Evolutionary conservation across 2,329 filamentous ascomycete species (phyloP).

Genomic region (Colletotrichum tabaci): DNA sequence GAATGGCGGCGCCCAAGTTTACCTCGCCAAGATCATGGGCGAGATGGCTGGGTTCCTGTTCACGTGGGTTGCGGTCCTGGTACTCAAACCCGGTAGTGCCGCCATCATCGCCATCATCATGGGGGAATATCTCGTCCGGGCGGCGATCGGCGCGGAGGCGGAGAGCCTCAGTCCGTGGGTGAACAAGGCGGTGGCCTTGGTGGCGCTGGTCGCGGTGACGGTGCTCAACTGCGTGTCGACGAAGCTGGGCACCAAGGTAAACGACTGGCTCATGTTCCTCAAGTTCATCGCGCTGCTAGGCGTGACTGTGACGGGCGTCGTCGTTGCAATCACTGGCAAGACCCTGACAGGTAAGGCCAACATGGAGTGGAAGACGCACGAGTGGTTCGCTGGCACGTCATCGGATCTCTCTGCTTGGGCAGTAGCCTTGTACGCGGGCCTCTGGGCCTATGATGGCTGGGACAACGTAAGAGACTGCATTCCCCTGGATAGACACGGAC

Average conservation of each 20-base stretch:
- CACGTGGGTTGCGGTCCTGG: conserved; percentile 94
- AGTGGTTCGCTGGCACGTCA: conserved; percentile 92
- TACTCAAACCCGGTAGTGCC: conserved; percentile 92
- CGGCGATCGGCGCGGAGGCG: conserved; percentile 88
- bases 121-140: conserved; percentile 95
- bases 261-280: conserved; percentile 95
- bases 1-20: conserved; percentile 94
- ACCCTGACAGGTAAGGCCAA: conserved; percentile 83
- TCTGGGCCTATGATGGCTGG: conserved; percentile 99
- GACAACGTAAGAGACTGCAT: conserved; percentile 82
- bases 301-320: conserved; percentile 88
- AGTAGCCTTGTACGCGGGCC: conserved; percentile 91
- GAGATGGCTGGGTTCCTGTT: conserved; percentile 95
- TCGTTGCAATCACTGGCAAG: conserved; percentile 89
- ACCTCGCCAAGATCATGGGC: conserved; percentile 95
- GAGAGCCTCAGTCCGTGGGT: conserved; percentile 88
- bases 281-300: conserved; percentile 93
- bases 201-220: conserved; percentile 83
- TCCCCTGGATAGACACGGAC: neutral
- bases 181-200: conserved; percentile 87
- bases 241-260: conserved; percentile 86
- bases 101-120: conserved; percentile 99
- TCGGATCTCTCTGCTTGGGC: conserved; percentile 89
- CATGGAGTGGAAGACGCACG: conserved; percentile 86
- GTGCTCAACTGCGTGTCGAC: conserved; percentile 93